These are phyloP conservation scores for Musa itinerans DNA, from an alignment of 176 grass and related monocot species.

Conservation along the genomic window DNA sequence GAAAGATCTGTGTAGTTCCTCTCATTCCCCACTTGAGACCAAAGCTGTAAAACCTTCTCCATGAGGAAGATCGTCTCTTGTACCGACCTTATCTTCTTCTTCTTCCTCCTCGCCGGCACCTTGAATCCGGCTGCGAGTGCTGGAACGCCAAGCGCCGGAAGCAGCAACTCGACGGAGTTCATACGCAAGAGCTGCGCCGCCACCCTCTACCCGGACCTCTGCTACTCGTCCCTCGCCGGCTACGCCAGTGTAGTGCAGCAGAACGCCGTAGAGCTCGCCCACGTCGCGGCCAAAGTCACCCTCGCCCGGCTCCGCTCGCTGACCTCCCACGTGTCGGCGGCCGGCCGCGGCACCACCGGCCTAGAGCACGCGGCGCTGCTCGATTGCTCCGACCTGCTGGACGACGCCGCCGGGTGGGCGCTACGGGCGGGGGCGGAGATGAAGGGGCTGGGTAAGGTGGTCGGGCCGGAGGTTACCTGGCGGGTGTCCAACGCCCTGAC, in stretches of 20 bases:
- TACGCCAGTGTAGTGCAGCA: slow-evolving; percentile 28
- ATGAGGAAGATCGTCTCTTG: too few relatives aligned
- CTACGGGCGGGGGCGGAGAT: slow-evolving; percentile 22
- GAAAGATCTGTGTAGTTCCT: too few relatives aligned
- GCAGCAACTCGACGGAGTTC: slow-evolving; percentile 11
- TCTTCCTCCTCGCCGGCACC: not conserved
- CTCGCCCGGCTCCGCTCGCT: slow-evolving; percentile 16
- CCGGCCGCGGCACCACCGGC: not conserved
- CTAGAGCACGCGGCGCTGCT: slow-evolving; percentile 5
- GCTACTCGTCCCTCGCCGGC: slow-evolving; percentile 37
- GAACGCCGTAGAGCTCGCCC: slow-evolving; percentile 34
- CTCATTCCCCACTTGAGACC: too few relatives aligned
- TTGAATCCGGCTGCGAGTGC: not conserved
- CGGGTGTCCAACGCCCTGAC: slow-evolving; percentile 46
- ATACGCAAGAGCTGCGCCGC: slow-evolving; percentile 26
- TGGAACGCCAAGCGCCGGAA: not conserved
- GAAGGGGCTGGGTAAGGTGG: slow-evolving; percentile 1
- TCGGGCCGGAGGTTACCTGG: slow-evolving; percentile 29
- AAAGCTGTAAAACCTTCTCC: too few relatives aligned
- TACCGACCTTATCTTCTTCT: not conserved
- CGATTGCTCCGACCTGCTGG: slow-evolving; percentile 27
- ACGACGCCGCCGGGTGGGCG: slow-evolving; percentile 26
- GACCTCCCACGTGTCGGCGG: slow-evolving; percentile 16
- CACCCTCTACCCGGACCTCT: slow-evolving; percentile 25
- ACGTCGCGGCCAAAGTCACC: slow-evolving; percentile 31